phyloP scores from a whole-genome alignment of 345 rosid species.

The Brassica juncea region DNA sequence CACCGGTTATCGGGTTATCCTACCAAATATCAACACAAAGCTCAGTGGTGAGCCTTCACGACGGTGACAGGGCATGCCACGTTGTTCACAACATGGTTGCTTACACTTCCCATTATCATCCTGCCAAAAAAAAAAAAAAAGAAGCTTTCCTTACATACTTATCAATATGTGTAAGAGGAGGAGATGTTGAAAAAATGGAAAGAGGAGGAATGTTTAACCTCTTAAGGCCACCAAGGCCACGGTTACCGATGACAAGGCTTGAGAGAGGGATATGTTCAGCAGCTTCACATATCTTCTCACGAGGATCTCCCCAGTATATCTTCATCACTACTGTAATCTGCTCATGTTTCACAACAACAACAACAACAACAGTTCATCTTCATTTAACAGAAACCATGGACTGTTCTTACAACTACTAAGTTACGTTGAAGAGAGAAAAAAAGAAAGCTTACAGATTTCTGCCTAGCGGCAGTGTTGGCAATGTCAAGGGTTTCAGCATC shows the following conservation, averaged over 20 bases:
- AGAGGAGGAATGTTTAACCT: constrained; percentile 44
- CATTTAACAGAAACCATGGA: background rate
- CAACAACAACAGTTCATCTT: background rate
- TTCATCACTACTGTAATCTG: constrained; percentile 57
- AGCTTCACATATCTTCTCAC: constrained; percentile 82
- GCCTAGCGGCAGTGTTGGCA: constrained; percentile 51
- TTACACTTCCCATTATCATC: constrained; percentile 79
- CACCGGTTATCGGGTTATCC: background rate
- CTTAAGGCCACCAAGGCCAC: constrained; percentile 83
- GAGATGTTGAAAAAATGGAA: background rate
- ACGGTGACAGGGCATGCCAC: constrained; percentile 72
- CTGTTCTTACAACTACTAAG: background rate
- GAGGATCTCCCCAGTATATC: constrained; percentile 87
- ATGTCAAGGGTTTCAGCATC: constrained; percentile 78
- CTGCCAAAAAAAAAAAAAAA: constrained; percentile 24
- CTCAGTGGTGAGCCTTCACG: constrained; percentile 52
- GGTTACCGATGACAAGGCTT: constrained; percentile 73
- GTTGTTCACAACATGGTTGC: constrained; percentile 74
- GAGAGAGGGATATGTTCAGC: constrained; percentile 68
- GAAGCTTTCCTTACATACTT: background rate
- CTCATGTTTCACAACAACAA: constrained; percentile 2
- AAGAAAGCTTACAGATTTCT: constrained; percentile 50
- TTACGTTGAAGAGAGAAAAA: background rate
- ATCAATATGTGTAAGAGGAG: background rate
- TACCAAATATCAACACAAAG: background rate